These are phyloP conservation scores for Trichoderma atrobrunneum DNA, from an alignment of 2,329 filamentous ascomycete species.

Conservation along the genomic window DNA sequence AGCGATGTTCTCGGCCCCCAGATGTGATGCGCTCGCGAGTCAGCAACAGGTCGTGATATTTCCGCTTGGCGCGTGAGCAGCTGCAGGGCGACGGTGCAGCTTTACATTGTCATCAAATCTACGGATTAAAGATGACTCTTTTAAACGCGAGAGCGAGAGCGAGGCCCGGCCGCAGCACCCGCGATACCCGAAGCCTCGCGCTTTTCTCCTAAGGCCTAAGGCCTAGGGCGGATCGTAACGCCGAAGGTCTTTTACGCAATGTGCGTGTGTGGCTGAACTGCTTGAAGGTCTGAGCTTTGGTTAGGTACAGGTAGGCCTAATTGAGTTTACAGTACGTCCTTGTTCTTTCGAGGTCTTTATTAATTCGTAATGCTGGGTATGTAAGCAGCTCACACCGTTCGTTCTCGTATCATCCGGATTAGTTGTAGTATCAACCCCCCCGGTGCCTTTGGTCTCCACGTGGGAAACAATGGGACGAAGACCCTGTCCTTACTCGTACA, in stretches of 20 bases:
- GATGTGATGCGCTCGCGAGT: not conserved
- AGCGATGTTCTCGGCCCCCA: not conserved
- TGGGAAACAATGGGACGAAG: not conserved
- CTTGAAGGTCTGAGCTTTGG: not conserved
- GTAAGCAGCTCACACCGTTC: not conserved
- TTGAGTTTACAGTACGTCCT: not conserved
- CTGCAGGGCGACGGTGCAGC: not conserved
- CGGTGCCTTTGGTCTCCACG: not conserved
- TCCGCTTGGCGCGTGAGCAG: not conserved
- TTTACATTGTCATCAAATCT: not conserved
- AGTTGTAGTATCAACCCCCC: not conserved
- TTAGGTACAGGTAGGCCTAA: not conserved
- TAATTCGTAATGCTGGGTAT: not conserved
- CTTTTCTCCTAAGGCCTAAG: not conserved
- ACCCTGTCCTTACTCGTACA: not conserved
- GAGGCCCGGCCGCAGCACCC: constrained; percentile 3
- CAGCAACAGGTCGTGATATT: not conserved
- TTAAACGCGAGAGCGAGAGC: not conserved
- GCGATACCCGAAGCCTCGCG: not conserved
- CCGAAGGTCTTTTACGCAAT: not conserved
- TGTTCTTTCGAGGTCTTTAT: not conserved
- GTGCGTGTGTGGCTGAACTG: not conserved
- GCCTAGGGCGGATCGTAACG: not conserved
- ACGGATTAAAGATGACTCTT: not conserved
- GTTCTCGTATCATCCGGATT: not conserved